phyloP scores from a whole-genome alignment of 441 rosid species.

The Populus hybrid region DNA sequence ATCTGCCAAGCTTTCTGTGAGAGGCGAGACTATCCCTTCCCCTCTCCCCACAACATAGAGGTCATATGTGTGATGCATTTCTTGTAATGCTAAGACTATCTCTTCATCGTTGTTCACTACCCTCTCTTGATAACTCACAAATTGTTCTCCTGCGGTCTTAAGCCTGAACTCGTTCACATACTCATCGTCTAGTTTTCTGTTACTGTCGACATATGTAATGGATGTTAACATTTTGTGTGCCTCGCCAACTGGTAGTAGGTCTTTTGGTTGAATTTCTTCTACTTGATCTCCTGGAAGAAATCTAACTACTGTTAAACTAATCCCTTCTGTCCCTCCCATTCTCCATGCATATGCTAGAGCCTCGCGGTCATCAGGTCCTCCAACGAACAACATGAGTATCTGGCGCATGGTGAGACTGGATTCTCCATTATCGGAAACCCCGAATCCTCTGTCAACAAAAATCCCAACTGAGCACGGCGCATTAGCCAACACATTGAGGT shows the following conservation, averaged over 20 bases:
- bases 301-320: conserved; percentile 29
- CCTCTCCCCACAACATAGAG: conserved; percentile 39
- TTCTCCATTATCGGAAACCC: neutral
- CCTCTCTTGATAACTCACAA: conserved; percentile 23
- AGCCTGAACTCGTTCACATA: conserved; percentile 32
- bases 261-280: neutral
- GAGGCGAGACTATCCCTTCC: conserved; percentile 23
- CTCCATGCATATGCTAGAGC: conserved; percentile 36
- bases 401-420: conserved; percentile 6
- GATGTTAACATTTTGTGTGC: neutral
- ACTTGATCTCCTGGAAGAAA: conserved; percentile 20
- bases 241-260: neutral
- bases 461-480: conserved; percentile 46
- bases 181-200: conserved; percentile 23
- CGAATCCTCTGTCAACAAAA: conserved; percentile 33
- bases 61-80: conserved; percentile 16
- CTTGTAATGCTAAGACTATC: conserved; percentile 17
- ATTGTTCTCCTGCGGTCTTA: conserved; percentile 12
- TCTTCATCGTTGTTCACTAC: conserved; percentile 33
- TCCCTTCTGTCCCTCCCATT: conserved; percentile 28
- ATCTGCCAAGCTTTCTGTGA: conserved; percentile 30
- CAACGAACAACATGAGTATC: conserved; percentile 31
- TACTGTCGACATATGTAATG: neutral
- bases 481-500: conserved; percentile 33
- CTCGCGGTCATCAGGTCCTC: conserved; percentile 52